Base-by-base conservation (phyloP, 345 rosid genomes). In the Melaleuca alternifolia region DNA sequence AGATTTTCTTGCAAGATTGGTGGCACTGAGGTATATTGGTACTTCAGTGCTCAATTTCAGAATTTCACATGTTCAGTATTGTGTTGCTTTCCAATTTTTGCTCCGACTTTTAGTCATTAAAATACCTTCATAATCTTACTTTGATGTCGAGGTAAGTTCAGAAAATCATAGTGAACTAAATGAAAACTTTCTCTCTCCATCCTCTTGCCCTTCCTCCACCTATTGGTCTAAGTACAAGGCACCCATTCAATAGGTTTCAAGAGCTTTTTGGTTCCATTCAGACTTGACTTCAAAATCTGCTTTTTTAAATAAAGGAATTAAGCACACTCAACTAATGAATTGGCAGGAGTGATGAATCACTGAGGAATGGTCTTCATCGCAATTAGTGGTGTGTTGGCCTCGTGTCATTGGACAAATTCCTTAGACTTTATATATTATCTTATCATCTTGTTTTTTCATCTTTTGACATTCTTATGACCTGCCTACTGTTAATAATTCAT, bases 1-100 rank as follows among this genome's bases (percentile, higher is more conserved):
- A 93, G 97, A 88, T 93, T 92, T 90, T 91, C 94, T 21, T 92
- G 96, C 91, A 97, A 91, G 91, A 93, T 94, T 85, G 94, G 90
- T 86, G 97, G 98, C 61, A 85, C 89, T 50, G 97, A 95, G 98
- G 99, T 97, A 50, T 46, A 30, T 15, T 51, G 30, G 44, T 46
- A 10, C 65, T 82, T 30, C 41, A 82, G 28, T 46, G 28, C 48
- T 46, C 24, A 48, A 82, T 16, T 50, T 44, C 41, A 53, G 11
- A 51, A 51, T 33, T 65, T 33, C 79, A 65, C 46, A 33, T 65
- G 79, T 18, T 33, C 33, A 33, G 79, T 33, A 33, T 9, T 65
- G 24, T 33, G 46, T 65, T 33, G 24, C 79, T 65, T 65, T 33
- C 46, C 46, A 65, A 41, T 65, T 16, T 65, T 46, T 65, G 46